phyloP scores from a whole-genome alignment of 106 monocot genomes.

The Alisma plantagoaquatica region DNA sequence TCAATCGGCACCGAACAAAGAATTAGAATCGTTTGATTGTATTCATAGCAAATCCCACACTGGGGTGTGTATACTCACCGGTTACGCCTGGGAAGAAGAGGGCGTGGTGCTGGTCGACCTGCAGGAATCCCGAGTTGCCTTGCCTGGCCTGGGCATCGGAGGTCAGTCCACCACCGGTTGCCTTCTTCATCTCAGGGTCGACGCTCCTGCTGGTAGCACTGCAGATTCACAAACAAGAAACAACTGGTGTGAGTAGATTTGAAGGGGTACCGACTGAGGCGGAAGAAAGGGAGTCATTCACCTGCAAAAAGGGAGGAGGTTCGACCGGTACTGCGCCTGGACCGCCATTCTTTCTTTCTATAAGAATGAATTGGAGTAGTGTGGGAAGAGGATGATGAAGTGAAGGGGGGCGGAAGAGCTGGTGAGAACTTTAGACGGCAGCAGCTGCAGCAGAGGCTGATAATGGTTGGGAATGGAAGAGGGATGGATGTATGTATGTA shows the following conservation, averaged over 20 bases:
- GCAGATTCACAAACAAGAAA: slow-evolving; percentile 9
- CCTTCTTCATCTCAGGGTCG: slow-evolving; percentile 5
- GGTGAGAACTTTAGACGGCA: neutral
- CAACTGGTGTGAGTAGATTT: neutral
- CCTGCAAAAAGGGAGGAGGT: slow-evolving; percentile 37
- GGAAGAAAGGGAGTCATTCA: slow-evolving; percentile 1
- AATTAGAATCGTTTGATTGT: no score
- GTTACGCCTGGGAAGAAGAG: no score
- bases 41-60: no score
- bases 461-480: neutral
- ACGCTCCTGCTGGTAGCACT: slow-evolving; percentile 20
- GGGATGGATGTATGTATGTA: neutral
- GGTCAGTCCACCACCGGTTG: neutral
- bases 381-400: neutral
- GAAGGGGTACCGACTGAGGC: neutral
- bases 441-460: neutral
- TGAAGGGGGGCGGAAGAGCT: neutral
- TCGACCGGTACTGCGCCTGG: slow-evolving; percentile 63
- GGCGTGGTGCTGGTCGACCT: no score
- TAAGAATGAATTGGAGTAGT: neutral
- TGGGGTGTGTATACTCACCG: no score
- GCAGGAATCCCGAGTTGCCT: no score
- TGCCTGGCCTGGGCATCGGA: slow-evolving; percentile 14
- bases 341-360: slow-evolving; percentile 54
- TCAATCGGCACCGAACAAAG: no score